Evolutionary conservation across 345 rosid genomes (phyloP), one percentile per base, ranked within the genome.

Genomic region (Hibiscus trionum): DNA sequence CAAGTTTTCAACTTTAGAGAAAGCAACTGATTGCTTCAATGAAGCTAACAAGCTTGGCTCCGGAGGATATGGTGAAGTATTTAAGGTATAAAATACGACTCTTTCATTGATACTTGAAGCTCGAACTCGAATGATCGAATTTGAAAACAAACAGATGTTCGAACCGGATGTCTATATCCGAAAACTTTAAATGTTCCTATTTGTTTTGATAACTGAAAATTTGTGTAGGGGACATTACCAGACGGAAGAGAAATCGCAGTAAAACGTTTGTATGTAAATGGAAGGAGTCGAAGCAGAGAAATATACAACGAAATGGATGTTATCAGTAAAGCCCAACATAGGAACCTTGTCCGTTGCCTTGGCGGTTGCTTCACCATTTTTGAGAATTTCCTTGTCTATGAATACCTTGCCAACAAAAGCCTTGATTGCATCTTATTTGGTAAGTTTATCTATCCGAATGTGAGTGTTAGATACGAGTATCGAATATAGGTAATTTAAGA

Each of bases 191-290:
- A 29, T 29, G 31, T 29, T 29, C 31, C 31, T 29, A 29, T 27
- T 27, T 27, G 31, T 27, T 27, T 31, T 4, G 37, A 33, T 33
- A 33, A 33, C 37, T 33, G 37, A 33, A 33, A 33, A 11, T 67
- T 65, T 35, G 47, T 29, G 47, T 42, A 84, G 90, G 94, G 94
- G 53, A 86, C 84, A 31, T 80, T 89, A 27, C 82, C 77, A 53
- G 94, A 89, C 46, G 88, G 91, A 21, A 83, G 94, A 83, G 94
- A 87, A 79, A 84, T 87, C 2, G 90, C 91, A 37, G 71, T 89
- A 47, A 89, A 89, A 60, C 86, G 88, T n/a, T 62, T 87, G 14
- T 81, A 67, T 49, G 62, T 76, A 42, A 55, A 65, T 39, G 77
- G 84, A 33, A 80, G 73, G 55, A 72, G 65, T 27, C 75, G 76